phyloP scores from a whole-genome alignment of 2,329 filamentous ascomycete genomes.

The Aspergillus spinulosporus region DNA sequence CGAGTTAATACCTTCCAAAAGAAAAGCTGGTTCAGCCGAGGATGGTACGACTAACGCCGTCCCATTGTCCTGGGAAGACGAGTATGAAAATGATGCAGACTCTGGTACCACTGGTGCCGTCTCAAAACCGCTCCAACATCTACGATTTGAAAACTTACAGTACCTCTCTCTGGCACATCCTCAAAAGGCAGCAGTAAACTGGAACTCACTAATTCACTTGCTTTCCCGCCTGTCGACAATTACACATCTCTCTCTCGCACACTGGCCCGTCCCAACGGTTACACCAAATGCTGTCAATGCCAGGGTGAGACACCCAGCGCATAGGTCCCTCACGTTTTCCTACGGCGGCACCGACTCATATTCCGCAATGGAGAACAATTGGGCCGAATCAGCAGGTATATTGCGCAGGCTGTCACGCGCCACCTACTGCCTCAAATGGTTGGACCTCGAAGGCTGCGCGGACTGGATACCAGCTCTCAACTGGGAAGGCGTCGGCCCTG shows the following conservation, averaged over 20 bases:
- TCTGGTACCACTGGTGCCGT: conserved; percentile 10
- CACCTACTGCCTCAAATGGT: conserved; percentile 61
- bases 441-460: conserved; percentile 62
- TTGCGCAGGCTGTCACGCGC: conserved; percentile 57
- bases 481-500: conserved; percentile 38
- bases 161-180: conserved; percentile 60
- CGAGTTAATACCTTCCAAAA: conserved; percentile 41
- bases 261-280: conserved; percentile 62
- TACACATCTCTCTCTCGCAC: conserved; percentile 62
- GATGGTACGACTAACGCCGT: conserved; percentile 21
- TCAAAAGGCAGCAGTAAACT: conserved; percentile 47
- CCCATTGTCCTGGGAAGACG: conserved; percentile 46
- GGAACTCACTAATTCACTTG: conserved; percentile 56
- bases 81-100: conserved; percentile 18
- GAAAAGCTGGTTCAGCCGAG: conserved; percentile 12
- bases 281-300: conserved; percentile 54
- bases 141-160: conserved; percentile 55
- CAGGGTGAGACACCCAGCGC: conserved; percentile 43
- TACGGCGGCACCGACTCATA: conserved; percentile 57
- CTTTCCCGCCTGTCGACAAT: conserved; percentile 56
- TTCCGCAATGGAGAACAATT: conserved; percentile 55
- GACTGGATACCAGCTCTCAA: conserved; percentile 57
- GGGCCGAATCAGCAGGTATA: conserved; percentile 57
- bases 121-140: conserved; percentile 26
- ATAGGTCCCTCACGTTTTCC: conserved; percentile 43